A percentile compares a stretch with the other conserved stretches of the same genome.
Evolutionary conservation across 2,329 filamentous ascomycete genomes (phyloP).

Genomic region (Pseudocercospora fuligena): DNA sequence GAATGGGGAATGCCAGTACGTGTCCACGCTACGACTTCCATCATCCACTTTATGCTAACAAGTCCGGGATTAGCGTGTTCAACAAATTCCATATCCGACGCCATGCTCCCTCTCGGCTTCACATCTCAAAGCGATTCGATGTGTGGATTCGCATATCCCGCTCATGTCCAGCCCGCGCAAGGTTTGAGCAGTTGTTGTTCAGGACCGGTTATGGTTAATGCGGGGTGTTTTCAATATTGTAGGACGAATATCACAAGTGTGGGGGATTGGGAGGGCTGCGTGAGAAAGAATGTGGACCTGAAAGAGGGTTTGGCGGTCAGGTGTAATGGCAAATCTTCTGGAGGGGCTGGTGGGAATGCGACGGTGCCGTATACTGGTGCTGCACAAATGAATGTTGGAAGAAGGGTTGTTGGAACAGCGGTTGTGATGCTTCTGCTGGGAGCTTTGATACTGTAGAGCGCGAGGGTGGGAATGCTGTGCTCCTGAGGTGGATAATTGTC

Average conservation of each 20-base stretch:
- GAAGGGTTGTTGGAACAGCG: not conserved
- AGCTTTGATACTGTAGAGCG: not conserved
- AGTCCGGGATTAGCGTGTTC: not conserved
- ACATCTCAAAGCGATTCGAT: not conserved
- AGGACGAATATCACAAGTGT: not conserved
- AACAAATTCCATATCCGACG: not conserved
- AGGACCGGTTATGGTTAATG: conserved; percentile 17
- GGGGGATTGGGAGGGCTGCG: conserved; percentile 8
- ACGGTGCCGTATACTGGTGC: not conserved
- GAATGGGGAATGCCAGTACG: not conserved
- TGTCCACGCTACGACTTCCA: not conserved
- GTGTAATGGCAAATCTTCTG: conserved; percentile 9
- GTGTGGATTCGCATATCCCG: conserved; percentile 15
- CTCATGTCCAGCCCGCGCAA: not conserved
- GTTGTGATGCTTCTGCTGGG: not conserved
- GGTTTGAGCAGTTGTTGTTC: conserved; percentile 12
- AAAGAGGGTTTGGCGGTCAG: not conserved
- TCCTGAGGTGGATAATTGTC: no score
- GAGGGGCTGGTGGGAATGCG: not conserved
- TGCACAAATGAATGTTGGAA: not conserved
- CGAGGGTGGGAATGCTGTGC: not conserved
- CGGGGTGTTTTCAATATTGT: conserved; percentile 23
- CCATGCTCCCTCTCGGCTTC: conserved; percentile 5
- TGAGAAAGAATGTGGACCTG: conserved; percentile 13
- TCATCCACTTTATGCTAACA: no score